phyloP scores from a whole-genome alignment of 257 asterid genomes.

The Solanum pinnatisectum region DNA sequence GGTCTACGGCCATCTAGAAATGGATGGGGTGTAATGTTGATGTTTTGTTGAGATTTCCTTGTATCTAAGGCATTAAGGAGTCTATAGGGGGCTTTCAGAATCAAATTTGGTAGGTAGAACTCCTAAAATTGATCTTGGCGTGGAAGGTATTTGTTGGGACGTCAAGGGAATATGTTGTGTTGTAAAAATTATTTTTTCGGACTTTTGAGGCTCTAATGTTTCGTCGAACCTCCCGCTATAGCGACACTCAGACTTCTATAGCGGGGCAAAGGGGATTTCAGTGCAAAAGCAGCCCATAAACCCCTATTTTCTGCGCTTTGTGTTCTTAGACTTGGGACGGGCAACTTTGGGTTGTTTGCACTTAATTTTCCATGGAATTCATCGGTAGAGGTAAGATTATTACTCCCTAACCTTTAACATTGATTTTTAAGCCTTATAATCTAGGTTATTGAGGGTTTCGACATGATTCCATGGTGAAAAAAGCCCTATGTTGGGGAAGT shows the following conservation, averaged over 20 bases:
- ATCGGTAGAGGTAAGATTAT: neutral
- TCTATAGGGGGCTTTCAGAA: neutral
- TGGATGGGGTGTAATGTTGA: neutral
- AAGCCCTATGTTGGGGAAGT: neutral
- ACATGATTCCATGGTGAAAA: neutral
- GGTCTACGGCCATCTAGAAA: neutral
- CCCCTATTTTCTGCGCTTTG: neutral
- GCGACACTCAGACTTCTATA: too few species aligned
- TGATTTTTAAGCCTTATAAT: neutral
- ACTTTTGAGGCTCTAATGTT: neutral
- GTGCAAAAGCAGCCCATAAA: too few species aligned
- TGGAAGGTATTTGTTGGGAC: neutral
- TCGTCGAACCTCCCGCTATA: neutral
- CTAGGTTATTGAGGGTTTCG: neutral
- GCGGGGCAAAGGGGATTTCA: neutral
- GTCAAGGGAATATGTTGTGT: neutral
- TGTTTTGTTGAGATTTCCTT: neutral
- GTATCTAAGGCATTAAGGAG: neutral
- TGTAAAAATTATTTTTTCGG: too few species aligned
- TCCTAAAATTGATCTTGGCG: neutral
- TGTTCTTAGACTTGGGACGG: neutral
- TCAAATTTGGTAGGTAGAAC: neutral
- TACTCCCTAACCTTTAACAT: neutral
- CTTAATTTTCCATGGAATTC: neutral
- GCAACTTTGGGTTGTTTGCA: neutral